phyloP scores from a whole-genome alignment of 192 early-diverging fungal species.

The Piromyces finnis region DNA sequence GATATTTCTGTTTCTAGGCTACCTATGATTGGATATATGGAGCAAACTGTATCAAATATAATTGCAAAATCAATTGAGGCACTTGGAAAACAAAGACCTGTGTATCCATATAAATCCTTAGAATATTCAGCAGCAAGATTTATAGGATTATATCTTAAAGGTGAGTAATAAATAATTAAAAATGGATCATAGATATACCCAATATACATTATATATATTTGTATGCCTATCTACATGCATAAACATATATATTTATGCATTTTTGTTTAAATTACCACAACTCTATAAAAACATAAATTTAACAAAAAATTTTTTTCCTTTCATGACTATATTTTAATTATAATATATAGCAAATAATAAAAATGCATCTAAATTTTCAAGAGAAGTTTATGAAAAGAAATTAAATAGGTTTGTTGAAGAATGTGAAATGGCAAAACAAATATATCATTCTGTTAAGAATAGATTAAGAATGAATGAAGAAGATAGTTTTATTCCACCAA shows the following conservation, averaged over 20 bases:
- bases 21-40: conserved; percentile 31
- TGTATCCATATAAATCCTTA: conserved; percentile 24
- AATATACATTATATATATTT: no score
- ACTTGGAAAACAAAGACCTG: conserved; percentile 20
- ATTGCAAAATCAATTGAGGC: conserved; percentile 15
- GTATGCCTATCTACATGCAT: no score
- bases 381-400: conserved; percentile 9
- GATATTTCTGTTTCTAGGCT: conserved; percentile 13
- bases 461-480: no score
- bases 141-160: conserved; percentile 28
- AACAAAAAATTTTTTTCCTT: not conserved
- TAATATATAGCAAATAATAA: conserved; percentile 27
- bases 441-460: no score
- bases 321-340: no score
- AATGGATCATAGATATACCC: no score
- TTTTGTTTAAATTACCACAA: no score
- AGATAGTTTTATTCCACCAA: no score
- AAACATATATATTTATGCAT: no score
- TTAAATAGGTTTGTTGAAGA: conserved; percentile 12
- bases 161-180: not conserved
- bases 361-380: conserved; percentile 16
- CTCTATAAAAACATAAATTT: no score
- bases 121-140: conserved; percentile 19
- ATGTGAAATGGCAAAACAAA: conserved; percentile 8
- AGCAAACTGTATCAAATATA: conserved; percentile 20